Evolutionary conservation across 192 early-diverging fungal genomes (phyloP), one percentile per base, ranked within the genome.

Genomic region (Chytriomyces confervae): DNA sequence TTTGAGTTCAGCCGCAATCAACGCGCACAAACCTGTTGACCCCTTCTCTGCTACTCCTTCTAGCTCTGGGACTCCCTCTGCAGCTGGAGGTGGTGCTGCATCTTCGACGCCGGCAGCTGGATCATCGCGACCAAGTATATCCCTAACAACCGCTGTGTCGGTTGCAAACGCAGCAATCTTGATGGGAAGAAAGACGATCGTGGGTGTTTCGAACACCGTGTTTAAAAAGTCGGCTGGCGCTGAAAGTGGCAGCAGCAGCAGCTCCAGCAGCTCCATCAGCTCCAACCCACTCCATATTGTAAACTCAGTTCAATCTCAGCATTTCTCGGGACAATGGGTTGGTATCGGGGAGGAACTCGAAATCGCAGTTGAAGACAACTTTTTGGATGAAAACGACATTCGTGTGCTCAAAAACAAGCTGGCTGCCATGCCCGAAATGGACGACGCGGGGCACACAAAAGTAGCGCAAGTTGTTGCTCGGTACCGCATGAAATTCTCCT

Each of bases 401-500:
- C 16, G 53, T 62, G 10, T 29, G 29, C 7, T 23, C 60, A 43
- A 74, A 9, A 18, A 50, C 48, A 51, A 50, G 24, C 10, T 74
- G 7, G 44, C 44, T 18, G 47, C 45, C n/a, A 61, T 74, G 8
- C n/a, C 62, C 2, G 62, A 27, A 29, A 50, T 45, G n/a, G 50
- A 74, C 8, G 72, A 45, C 20, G 53, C 72, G 36, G 60, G 50
- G n/a, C 18, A 36, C 36, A 49, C 50, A 5, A 62, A 10, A 18
- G 61, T 50, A 62, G 53, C n/a, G 11, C 43, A 50, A 36, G 61
- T 49, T 4, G 61, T 74, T 74, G 46, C 72, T n/a, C 43, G 44
- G 45, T 74, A 74, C 45, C 53, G 72, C 53, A 74, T 74, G 72
- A 74, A 62, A 23, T 61, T 74, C 43, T 7, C 18, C 7, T 44